Evolutionary conservation across 495 filamentous ascomycete species (phyloP).

Genomic region (Xylaria bambusicola): DNA sequence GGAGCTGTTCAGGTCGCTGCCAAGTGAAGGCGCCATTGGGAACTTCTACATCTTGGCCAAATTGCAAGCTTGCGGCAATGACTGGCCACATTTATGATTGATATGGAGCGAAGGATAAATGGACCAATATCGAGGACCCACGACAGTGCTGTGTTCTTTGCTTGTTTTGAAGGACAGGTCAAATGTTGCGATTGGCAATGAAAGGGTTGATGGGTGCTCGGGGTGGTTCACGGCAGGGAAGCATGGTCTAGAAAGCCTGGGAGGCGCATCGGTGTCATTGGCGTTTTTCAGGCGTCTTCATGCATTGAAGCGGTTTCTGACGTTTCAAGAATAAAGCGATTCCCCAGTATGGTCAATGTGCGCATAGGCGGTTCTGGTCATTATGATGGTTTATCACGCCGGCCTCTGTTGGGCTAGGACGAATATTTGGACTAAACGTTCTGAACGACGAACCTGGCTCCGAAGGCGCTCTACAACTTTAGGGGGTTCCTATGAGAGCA

Average conservation of each 20-base stretch:
- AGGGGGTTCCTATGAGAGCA: background rate
- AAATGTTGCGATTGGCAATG: background rate
- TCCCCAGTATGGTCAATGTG: background rate
- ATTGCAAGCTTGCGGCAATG: background rate
- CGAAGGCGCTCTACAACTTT: background rate
- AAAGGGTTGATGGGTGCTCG: background rate
- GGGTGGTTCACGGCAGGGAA: background rate
- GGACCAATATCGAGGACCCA: background rate
- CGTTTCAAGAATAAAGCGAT: background rate
- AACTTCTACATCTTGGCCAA: background rate
- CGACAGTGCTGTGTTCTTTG: background rate
- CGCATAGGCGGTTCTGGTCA: background rate
- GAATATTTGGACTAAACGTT: background rate
- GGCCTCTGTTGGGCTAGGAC: background rate
- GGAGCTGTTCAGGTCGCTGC: background rate
- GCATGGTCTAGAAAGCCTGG: background rate
- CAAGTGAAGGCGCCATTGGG: background rate
- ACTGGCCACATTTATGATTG: background rate
- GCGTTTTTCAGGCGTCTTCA: constrained; percentile 9
- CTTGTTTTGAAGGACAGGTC: background rate
- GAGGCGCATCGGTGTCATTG: constrained; percentile 5
- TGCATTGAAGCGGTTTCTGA: background rate
- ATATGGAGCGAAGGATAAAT: background rate
- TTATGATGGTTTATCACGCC: constrained; percentile 3
- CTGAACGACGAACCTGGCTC: background rate